Base-by-base conservation (phyloP, 225 moss, liverwort and hornwort species). In the Polytrichum commune region DNA sequence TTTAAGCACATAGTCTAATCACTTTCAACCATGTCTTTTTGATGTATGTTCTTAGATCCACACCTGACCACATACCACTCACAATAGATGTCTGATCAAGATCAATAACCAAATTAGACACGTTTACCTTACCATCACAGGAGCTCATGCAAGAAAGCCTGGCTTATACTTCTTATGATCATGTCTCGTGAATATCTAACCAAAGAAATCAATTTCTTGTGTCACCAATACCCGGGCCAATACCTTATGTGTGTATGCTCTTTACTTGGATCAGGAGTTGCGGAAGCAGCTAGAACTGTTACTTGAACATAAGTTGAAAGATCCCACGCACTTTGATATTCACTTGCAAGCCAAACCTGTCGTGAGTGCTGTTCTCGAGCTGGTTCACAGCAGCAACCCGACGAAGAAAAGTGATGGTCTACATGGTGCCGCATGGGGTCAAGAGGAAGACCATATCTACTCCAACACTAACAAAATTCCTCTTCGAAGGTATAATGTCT, bases 251-350 rank as follows among this genome's bases (percentile, higher is more conserved):
- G 16, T 46, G 46, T 46, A 3, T 46, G 46, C 13, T 56, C 26
- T 87, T 70, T 93, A 91, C 55, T 74, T 98, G 54, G 98, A 46
- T 46, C 0, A 86, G 75, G 86, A 82, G 19, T 57, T 86, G 28
- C 70, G 24, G 53, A 82, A 46, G 9, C 77, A 82, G 67, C 24
- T 86, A 5, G 54, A 33, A 22, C 23, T 67, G 5, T 2, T 86
- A 16, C 8, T 86, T 5, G 55, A 79, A 26, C 66, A 66, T 46
- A 82, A 86, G 22, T 9, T 80, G 2, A 77, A 60, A 35, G 63
- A 62, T 9, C 30, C 70, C n/a, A n/a, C 1, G 2, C 63, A 77
- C 35, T 80, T 80, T 73, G 77, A 86, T 27, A 77, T 86, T 29
- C 77, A 75, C 32, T 74, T 67, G 2, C 74, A 82, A 80, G 75